Conservation (phyloP, 2,329 filamentous ascomycete species). For the Nothophaeocryptopus gaeumannii region DNA sequence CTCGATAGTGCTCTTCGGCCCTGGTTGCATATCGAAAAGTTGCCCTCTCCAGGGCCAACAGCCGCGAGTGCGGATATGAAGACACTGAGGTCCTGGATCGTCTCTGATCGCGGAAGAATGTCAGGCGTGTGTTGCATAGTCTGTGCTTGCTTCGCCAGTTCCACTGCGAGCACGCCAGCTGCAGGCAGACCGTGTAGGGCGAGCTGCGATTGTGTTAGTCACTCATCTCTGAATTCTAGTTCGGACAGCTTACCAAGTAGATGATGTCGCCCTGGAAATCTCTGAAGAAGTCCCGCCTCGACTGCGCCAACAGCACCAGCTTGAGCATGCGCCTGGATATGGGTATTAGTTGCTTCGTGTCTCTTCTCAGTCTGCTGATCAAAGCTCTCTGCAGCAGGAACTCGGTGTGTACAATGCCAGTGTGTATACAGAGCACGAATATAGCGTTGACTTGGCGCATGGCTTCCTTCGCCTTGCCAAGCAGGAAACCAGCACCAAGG, state of each 20-base stretch:
- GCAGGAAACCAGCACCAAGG: slow-evolving; percentile 10
- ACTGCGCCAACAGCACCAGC: slow-evolving; percentile 38
- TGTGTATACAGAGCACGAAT: slow-evolving; percentile 40
- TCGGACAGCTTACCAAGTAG: slow-evolving; percentile 36
- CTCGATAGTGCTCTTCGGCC: slow-evolving; percentile 41
- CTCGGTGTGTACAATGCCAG: slow-evolving; percentile 52
- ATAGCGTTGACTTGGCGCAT: slow-evolving; percentile 41
- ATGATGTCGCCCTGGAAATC: slow-evolving; percentile 45
- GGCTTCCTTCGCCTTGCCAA: slow-evolving; percentile 17
- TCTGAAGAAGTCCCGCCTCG: slow-evolving; percentile 40
- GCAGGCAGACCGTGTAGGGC: slow-evolving; percentile 41
- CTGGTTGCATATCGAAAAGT: slow-evolving; percentile 43
- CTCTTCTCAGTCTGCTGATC: slow-evolving; percentile 41
- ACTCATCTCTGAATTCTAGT: neutral
- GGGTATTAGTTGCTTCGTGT: slow-evolving; percentile 37
- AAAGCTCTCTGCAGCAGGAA: slow-evolving; percentile 60
- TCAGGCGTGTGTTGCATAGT: slow-evolving; percentile 31
- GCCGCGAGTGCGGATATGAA: slow-evolving; percentile 43
- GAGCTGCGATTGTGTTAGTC: slow-evolving; percentile 20
- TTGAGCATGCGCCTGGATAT: slow-evolving; percentile 40
- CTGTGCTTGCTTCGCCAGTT: slow-evolving; percentile 45
- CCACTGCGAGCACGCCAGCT: slow-evolving; percentile 43
- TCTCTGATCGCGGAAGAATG: slow-evolving; percentile 43
- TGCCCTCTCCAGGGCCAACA: slow-evolving; percentile 40
- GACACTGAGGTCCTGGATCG: slow-evolving; percentile 47